Percentiles rank a stretch among this genome's conserved stretches.
Evolutionary conservation across 768 basidiomycete species (phyloP).

Genomic region (Dacryopinax primogenitus): DNA sequence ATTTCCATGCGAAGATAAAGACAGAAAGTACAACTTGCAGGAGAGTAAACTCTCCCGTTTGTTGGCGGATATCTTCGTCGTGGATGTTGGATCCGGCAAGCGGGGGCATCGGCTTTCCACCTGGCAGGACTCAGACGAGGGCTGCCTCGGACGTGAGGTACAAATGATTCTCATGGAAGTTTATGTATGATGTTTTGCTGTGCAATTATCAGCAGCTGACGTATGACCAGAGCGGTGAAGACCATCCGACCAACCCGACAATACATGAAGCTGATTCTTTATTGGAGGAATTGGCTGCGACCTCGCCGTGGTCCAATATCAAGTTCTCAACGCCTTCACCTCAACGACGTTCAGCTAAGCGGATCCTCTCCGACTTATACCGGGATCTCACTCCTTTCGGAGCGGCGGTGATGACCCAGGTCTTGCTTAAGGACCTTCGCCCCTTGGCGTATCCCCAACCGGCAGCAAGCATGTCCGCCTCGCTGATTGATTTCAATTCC

Average conservation of each 20-base stretch:
- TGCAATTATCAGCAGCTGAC: constrained; percentile 7
- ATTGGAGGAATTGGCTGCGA: constrained; percentile 61
- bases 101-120: constrained; percentile 16
- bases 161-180: constrained; percentile 31
- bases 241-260: constrained; percentile 21
- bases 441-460: constrained; percentile 63
- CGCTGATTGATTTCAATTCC: constrained; percentile 43
- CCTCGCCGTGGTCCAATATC: constrained; percentile 44
- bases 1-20: constrained; percentile 70
- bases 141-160: constrained; percentile 63
- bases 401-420: constrained; percentile 61
- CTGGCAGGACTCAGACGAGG: constrained; percentile 35
- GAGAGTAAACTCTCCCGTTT: constrained; percentile 45
- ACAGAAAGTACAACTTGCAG: constrained; percentile 59
- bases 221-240: neutral
- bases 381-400: constrained; percentile 47
- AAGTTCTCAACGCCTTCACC: constrained; percentile 24
- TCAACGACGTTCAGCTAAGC: constrained; percentile 24
- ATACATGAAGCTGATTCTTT: constrained; percentile 48
- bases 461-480: constrained; percentile 35
- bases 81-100: constrained; percentile 25
- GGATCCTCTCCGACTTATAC: constrained; percentile 47
- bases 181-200: constrained; percentile 8
- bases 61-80: constrained; percentile 40
- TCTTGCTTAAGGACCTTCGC: constrained; percentile 75